phyloP scores from a whole-genome alignment of 768 basidiomycete species.

The Collybia sordida region DNA sequence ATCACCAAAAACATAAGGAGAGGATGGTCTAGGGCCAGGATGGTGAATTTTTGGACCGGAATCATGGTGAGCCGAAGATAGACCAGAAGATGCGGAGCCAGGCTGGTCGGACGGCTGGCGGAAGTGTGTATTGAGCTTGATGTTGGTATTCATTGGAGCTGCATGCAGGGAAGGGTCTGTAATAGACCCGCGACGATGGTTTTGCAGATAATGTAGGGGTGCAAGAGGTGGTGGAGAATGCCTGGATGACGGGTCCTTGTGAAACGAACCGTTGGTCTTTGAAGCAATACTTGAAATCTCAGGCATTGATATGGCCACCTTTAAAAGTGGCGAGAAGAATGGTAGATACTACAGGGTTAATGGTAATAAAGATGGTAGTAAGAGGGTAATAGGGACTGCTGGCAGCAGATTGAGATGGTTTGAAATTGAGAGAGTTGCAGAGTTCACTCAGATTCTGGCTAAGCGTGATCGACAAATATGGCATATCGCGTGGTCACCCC shows the following conservation, averaged over 20 bases:
- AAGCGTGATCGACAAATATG: constrained; percentile 25
- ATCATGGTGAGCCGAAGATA: constrained; percentile 26
- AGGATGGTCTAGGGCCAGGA: constrained; percentile 54
- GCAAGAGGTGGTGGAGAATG: constrained; percentile 64
- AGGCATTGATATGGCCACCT: constrained; percentile 5
- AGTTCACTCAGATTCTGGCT: constrained; percentile 12
- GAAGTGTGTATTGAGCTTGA: constrained; percentile 25
- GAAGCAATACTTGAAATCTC: too few species aligned
- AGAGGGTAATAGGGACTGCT: too few species aligned
- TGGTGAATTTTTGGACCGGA: constrained; percentile 28
- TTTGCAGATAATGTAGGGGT: constrained; percentile 77
- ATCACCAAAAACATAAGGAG: constrained; percentile 74
- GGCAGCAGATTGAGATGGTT: neutral
- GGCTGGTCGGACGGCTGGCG: constrained; percentile 23
- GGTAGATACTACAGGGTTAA: constrained; percentile 7
- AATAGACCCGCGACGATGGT: constrained; percentile 79
- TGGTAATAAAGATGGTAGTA: neutral
- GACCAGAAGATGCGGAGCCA: constrained; percentile 20
- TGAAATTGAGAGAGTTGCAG: constrained; percentile 4
- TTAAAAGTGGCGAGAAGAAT: constrained; percentile 8
- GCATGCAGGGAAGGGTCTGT: constrained; percentile 82
- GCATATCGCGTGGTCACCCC: constrained; percentile 28
- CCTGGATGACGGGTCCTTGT: constrained; percentile 32
- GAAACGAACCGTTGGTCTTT: constrained; percentile 22
- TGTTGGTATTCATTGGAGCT: constrained; percentile 27